Percentiles rank a stretch among this genome's conserved stretches.
Conservation (phyloP, 2,329 filamentous ascomycete genomes). For the Neopestalotiopsis clavispora region DNA sequence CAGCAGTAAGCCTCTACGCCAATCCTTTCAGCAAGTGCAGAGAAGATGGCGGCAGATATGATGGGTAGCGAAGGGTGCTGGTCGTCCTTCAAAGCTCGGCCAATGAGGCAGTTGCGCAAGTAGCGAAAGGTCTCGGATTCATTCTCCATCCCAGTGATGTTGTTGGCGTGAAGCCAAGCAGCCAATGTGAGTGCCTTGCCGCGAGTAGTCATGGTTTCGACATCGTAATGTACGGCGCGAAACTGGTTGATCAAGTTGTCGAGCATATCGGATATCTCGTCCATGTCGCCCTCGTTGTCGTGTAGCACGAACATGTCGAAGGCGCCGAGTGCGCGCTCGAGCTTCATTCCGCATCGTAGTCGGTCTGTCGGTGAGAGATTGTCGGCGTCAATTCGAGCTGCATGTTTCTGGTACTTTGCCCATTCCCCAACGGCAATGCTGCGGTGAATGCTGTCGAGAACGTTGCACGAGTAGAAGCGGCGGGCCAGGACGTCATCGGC, state of each 20-base stretch:
- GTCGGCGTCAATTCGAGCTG: slow-evolving; percentile 31
- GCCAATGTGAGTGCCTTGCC: slow-evolving; percentile 71
- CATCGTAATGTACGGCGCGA: slow-evolving; percentile 51
- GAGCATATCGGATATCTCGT: slow-evolving; percentile 61
- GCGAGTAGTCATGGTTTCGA: slow-evolving; percentile 64
- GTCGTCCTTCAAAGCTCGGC: slow-evolving; percentile 74
- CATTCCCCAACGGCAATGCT: slow-evolving; percentile 80
- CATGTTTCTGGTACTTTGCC: slow-evolving; percentile 56
- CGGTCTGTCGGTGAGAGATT: slow-evolving; percentile 32
- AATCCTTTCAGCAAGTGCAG: slow-evolving; percentile 74
- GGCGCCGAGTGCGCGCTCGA: slow-evolving; percentile 78
- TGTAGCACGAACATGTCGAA: slow-evolving; percentile 91
- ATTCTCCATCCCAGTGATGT: slow-evolving; percentile 74
- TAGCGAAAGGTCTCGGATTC: slow-evolving; percentile 73
- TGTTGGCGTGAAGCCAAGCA: slow-evolving; percentile 69
- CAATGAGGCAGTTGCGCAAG: slow-evolving; percentile 86
- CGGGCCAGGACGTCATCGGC: slow-evolving; percentile 74
- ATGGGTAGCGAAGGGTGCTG: slow-evolving; percentile 83
- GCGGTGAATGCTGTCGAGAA: slow-evolving; percentile 81
- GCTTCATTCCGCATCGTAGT: slow-evolving; percentile 53
- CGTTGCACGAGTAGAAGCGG: slow-evolving; percentile 76
- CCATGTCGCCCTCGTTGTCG: slow-evolving; percentile 73
- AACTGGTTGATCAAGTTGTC: slow-evolving; percentile 70
- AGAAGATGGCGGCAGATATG: slow-evolving; percentile 87
- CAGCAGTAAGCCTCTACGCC: slow-evolving; percentile 80